Conservation (phyloP, 257 asterid genomes). For the Rauvolfia tetraphylla region DNA sequence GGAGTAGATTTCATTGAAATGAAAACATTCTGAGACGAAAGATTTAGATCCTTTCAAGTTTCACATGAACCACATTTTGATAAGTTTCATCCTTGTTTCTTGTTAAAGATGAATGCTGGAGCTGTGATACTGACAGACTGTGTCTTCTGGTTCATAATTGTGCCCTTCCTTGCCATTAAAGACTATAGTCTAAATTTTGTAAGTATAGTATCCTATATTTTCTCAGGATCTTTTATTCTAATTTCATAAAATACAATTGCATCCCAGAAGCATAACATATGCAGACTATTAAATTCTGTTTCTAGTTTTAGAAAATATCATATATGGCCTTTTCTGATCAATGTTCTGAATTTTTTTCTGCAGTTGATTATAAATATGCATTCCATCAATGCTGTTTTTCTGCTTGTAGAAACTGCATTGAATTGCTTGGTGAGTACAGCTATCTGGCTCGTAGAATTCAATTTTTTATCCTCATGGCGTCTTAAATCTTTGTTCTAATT, state of each 20-base stretch:
- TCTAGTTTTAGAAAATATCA: background rate
- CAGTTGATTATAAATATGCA: conserved; percentile 96
- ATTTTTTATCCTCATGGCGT: background rate
- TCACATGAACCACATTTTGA: background rate
- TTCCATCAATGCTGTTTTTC: conserved; percentile 72
- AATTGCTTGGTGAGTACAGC: conserved; percentile 64
- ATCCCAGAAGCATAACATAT: background rate
- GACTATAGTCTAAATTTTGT: conserved; percentile 83
- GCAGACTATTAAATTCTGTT: background rate
- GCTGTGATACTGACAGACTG: conserved; percentile 86
- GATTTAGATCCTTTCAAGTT: background rate
- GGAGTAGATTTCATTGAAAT: background rate
- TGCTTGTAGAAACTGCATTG: conserved; percentile 80
- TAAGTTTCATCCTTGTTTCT: background rate
- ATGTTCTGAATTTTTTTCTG: conserved; percentile 5
- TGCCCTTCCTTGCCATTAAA: conserved; percentile 74
- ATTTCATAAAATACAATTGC: background rate
- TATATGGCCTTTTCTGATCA: background rate
- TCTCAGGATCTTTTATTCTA: background rate
- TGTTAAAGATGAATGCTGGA: conserved; percentile 85
- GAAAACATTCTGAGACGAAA: background rate
- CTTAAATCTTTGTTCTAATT: background rate
- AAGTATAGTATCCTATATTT: conserved; percentile 35
- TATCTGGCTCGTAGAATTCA: background rate
- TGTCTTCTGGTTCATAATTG: conserved; percentile 87